Percentiles rank a stretch among this genome's conserved stretches.
These are phyloP conservation scores for Mycena capillaripes DNA, from an alignment of 768 basidiomycete genomes.

Conservation along the genomic window DNA sequence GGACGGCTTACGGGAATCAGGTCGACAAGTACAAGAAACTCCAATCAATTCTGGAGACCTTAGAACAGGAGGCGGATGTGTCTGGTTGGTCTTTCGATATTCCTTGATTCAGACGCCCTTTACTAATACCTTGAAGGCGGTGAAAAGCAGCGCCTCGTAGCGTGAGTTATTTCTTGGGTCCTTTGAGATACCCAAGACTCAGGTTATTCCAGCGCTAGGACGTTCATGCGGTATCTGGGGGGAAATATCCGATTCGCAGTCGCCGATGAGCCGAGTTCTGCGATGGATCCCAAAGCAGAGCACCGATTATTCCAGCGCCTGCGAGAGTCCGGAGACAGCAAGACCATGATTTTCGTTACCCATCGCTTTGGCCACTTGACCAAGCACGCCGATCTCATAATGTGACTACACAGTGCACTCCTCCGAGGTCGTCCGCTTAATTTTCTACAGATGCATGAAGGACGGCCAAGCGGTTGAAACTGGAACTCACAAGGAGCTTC, in stretches of 20 bases:
- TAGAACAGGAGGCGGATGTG: conserved; percentile 23
- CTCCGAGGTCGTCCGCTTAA: neutral
- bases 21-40: conserved; percentile 18
- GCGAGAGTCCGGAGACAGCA: conserved; percentile 8
- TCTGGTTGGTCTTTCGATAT: conserved; percentile 2
- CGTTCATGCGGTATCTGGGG: conserved; percentile 28
- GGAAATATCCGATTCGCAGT: conserved; percentile 13
- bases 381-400: conserved; percentile 30
- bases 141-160: conserved; percentile 29
- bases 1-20: neutral
- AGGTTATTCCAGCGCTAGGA: conserved; percentile 13
- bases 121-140: conserved; percentile 4
- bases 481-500: neutral
- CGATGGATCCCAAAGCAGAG: conserved; percentile 33
- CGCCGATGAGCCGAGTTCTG: conserved; percentile 1
- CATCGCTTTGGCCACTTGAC: conserved; percentile 30
- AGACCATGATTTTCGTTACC: conserved; percentile 28
- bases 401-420: neutral
- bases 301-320: conserved; percentile 18
- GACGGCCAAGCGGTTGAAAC: neutral
- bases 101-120: too few relatives aligned
- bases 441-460: neutral
- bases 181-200: too few relatives aligned
- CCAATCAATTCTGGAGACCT: conserved; percentile 2
- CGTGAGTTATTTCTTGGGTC: conserved; percentile 23